Percentiles rank a stretch among this genome's conserved stretches.
Evolutionary conservation across 2,329 filamentous ascomycete species (phyloP).

Genomic region (Tothia fuscella): DNA sequence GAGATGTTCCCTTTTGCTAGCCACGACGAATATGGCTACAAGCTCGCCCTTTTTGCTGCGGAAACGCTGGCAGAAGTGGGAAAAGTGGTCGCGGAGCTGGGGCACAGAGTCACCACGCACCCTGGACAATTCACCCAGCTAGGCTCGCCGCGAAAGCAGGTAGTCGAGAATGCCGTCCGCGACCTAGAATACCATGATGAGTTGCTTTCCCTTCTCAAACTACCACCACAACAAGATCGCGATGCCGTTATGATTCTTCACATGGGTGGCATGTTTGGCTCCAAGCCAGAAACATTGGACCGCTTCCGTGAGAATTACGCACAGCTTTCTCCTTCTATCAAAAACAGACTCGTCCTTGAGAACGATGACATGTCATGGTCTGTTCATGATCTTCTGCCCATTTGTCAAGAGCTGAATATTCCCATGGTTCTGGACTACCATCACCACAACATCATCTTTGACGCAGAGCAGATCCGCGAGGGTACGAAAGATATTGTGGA

Average conservation of each 20-base stretch:
- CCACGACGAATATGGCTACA: conserved; percentile 77
- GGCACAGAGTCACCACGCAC: conserved; percentile 79
- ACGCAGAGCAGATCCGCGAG: conserved; percentile 59
- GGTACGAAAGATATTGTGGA: conserved; percentile 70
- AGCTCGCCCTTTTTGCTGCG: conserved; percentile 69
- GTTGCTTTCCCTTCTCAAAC: conserved; percentile 61
- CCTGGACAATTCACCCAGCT: conserved; percentile 90
- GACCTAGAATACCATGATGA: conserved; percentile 86
- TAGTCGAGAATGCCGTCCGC: conserved; percentile 63
- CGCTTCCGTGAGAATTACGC: conserved; percentile 68
- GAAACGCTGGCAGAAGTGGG: conserved; percentile 67
- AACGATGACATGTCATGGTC: conserved; percentile 91
- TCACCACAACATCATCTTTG: conserved; percentile 90
- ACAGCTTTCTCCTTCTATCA: conserved; percentile 54
- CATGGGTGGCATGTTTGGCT: conserved; percentile 82
- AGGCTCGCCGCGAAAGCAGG: conserved; percentile 66
- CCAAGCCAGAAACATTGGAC: conserved; percentile 66
- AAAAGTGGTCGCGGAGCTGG: conserved; percentile 60
- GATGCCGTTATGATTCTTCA: conserved; percentile 93
- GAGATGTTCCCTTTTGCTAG: conserved; percentile 97
- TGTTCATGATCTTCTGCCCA: conserved; percentile 79
- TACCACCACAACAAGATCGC: conserved; percentile 65
- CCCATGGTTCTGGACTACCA: conserved; percentile 87
- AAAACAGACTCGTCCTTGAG: conserved; percentile 73
- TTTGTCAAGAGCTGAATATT: conserved; percentile 91